A percentile compares a stretch with the other conserved stretches of the same genome.
phyloP scores from a whole-genome alignment of 176 grass and related monocot species.

The Oryza longistaminata region DNA sequence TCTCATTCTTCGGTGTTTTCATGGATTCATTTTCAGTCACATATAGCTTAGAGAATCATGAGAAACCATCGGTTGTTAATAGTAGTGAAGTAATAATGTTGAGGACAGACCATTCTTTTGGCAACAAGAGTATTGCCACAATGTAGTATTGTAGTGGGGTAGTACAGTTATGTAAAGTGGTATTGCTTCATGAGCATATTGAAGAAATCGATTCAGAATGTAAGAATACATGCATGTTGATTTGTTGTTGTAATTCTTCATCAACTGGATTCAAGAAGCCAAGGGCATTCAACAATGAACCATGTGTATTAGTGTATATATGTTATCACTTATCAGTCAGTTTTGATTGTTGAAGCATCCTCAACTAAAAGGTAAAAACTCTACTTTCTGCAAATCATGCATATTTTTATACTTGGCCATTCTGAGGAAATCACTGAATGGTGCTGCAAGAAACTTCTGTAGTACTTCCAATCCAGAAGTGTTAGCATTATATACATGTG shows the following conservation, averaged over 20 bases:
- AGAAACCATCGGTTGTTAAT: conserved; percentile 5
- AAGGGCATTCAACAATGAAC: background rate
- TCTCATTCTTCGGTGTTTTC: conserved; percentile 75
- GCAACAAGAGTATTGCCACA: conserved; percentile 31
- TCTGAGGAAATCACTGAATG: background rate
- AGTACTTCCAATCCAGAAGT: too few species aligned
- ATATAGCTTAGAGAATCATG: conserved; percentile 37
- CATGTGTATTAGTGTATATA: background rate
- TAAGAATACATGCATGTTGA: background rate
- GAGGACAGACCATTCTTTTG: conserved; percentile 23
- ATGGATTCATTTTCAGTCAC: conserved; percentile 53
- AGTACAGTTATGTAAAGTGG: background rate
- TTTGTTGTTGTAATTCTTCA: conserved; percentile 9
- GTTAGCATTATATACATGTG: background rate
- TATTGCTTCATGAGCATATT: background rate
- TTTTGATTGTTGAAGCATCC: conserved; percentile 14
- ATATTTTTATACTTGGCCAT: background rate
- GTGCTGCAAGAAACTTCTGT: background rate
- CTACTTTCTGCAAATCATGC: background rate
- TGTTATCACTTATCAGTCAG: background rate
- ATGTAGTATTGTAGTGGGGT: conserved; percentile 52
- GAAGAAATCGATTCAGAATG: conserved; percentile 14
- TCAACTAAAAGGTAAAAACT: background rate
- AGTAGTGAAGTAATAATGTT: conserved; percentile 39
- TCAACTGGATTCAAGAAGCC: background rate